Base-by-base conservation (phyloP, 768 basidiomycete species). In the Kwoniella sp. region DNA sequence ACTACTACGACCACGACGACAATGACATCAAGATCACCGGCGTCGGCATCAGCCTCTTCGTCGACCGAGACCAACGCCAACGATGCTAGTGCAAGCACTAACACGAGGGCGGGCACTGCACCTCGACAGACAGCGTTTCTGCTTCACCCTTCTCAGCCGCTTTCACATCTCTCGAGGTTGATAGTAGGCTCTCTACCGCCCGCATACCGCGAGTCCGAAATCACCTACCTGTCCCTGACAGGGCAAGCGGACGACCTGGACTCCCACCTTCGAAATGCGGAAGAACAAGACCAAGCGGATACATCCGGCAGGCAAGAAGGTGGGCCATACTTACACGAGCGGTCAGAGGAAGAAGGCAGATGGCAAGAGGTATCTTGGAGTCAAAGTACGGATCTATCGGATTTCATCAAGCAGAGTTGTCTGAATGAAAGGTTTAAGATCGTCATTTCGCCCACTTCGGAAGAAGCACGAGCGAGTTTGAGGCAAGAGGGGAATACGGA, bases 71-170 rank as follows among this genome's bases (percentile, higher is more conserved):
- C n/a, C 46, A 47, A 47, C 19, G 8, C 19, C 5, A n/a, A 47
- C 46, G 46, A 22, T 26, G 21, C 22, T 10, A 29, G 26, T 27
- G 26, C 2, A 19, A 27, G n/a, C 26, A 21, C 4, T 2, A 49
- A 17, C 17, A 26, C 48, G 22, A n/a, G n/a, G n/a, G n/a, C n/a
- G n/a, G n/a, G n/a, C n/a, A n/a, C n/a, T n/a, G 22, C 70, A 57
- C 67, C 70, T 1, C 79, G 78, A 46, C 86, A 73, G 70, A 85
- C 68, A 9, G 85, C 88, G 4, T 84, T 88, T 64, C 84, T 89
- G 6, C 82, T 89, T 0, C 88, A 88, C 64, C 87, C 88, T 4
- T 85, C 86, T 0, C 88, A 89, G 68, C 88, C 88, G 0, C 83
- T 89, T 6, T 86, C 86, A 1, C 87, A 90, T 71, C 82, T 87